Conservation (phyloP, 108 stramenopile species). For the Discostella stelligeroides region DNA sequence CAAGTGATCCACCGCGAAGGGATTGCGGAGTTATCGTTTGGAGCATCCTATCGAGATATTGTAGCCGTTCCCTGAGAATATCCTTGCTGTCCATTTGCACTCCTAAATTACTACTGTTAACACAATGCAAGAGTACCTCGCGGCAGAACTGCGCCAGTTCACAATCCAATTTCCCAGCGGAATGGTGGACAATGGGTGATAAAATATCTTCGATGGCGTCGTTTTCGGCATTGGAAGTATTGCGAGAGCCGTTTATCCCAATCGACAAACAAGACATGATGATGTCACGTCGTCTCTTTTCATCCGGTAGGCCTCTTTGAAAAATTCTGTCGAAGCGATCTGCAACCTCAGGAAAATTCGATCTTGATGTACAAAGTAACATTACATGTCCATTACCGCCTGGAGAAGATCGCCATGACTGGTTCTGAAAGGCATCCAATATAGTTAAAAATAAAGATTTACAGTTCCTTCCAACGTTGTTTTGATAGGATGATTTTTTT, state of each 20-base stretch:
- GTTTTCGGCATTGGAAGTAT: not conserved
- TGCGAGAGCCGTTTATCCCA: not conserved
- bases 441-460: conserved; percentile 47
- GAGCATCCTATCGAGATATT: conserved; percentile 50
- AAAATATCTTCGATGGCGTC: conserved; percentile 23
- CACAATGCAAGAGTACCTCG: conserved; percentile 37
- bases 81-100: conserved; percentile 1
- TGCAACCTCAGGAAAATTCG: conserved; percentile 31
- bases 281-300: conserved; percentile 51
- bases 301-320: conserved; percentile 43
- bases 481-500: not conserved
- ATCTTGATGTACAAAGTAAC: conserved; percentile 62
- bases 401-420: not conserved
- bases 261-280: conserved; percentile 45
- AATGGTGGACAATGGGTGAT: conserved; percentile 48
- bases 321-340: conserved; percentile 65
- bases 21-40: conserved; percentile 58
- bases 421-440: conserved; percentile 39
- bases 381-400: conserved; percentile 36
- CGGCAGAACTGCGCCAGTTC: conserved; percentile 76
- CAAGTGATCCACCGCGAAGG: conserved; percentile 57
- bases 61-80: conserved; percentile 31
- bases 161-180: conserved; percentile 58
- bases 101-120: not conserved
- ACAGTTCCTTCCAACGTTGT: conserved; percentile 38